Evolutionary conservation across 192 early-diverging fungal species (phyloP).

Genomic region (Podochytrium sp.): DNA sequence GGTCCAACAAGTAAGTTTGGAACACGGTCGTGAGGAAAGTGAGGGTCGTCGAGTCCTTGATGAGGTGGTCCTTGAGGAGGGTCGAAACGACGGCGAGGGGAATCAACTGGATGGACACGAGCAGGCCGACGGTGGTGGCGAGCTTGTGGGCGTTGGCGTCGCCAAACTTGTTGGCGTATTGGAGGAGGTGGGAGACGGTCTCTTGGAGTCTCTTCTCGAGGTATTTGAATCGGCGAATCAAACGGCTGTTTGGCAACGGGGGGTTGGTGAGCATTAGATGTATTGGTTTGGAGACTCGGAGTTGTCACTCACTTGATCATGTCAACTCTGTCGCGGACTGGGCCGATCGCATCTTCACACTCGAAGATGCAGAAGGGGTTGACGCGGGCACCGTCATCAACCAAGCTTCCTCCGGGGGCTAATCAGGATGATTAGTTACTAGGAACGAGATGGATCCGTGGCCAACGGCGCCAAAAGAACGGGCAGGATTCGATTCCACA

Average conservation of each 20-base stretch:
- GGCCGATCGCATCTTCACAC: slow-evolving; percentile 68
- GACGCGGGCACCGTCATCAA: slow-evolving; percentile 77
- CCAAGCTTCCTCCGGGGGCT: slow-evolving; percentile 75
- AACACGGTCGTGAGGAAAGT: slow-evolving; percentile 84
- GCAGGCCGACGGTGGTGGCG: slow-evolving; percentile 74
- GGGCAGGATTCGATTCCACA: too few species aligned
- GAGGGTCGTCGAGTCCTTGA: slow-evolving; percentile 86
- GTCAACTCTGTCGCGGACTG: slow-evolving; percentile 76
- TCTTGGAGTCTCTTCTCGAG: slow-evolving; percentile 86
- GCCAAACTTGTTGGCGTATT: slow-evolving; percentile 88
- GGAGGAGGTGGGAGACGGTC: slow-evolving; percentile 79
- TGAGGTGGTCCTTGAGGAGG: slow-evolving; percentile 91
- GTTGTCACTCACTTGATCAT: slow-evolving; percentile 64
- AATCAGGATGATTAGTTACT: background rate
- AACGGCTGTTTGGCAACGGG: slow-evolving; percentile 54
- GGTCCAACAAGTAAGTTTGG: slow-evolving; percentile 77
- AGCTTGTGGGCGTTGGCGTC: slow-evolving; percentile 77
- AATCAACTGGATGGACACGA: slow-evolving; percentile 71
- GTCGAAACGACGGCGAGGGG: slow-evolving; percentile 73
- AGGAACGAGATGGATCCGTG: too few species aligned
- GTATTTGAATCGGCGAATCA: slow-evolving; percentile 95
- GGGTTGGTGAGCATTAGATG: background rate
- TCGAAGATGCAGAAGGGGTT: slow-evolving; percentile 84
- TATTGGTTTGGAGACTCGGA: too few species aligned
- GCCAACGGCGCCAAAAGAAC: too few species aligned